Evolutionary conservation across 116 monocot species (phyloP), one percentile per base, ranked within the genome.

Genomic region (Posidonia oceanica): DNA sequence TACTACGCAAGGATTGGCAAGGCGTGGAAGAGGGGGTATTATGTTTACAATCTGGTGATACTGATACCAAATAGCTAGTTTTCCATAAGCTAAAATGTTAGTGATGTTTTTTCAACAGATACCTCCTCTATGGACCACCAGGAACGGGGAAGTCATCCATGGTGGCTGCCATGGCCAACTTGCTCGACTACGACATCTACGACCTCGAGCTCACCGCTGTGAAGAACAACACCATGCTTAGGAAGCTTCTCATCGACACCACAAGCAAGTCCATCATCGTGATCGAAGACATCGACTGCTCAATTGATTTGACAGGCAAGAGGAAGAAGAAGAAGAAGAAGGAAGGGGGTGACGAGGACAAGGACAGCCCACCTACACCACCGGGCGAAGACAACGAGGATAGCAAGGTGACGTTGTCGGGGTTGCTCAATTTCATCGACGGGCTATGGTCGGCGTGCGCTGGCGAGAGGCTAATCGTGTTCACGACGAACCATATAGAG

Each of bases 201-300:
- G 87, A 87, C 52, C 69, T 75, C 60, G 75, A 75, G 36, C 78
- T 83, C 52, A 83, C 79, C 11, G 48, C 78, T 7, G 79, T 79
- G 54, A 59, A 72, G 58, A 44, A 52, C 59, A 75, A 75, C 61
- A 44, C 69, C 38, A 39, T 37, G 61, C 69, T 75, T 7, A 40
- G 75, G 14, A 66, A 67, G 23, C 68, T 75, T 21, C 62, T 75
- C 21, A 69, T 75, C 59, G 68, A 68, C 18, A 75, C 68, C 3
- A 38, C 60, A 3, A 36, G 36, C 36, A 75, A 75, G 75, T 75
- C 75, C 17, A 54, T 94, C 66, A 85, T 94, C 57, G 90, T 94
- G 15, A 85, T 94, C 48, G 94, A 94, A 60, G 94, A 94, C 81
- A 90, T 94, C 60, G 94, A 94, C 57, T 90, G 94, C 82, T 94